phyloP scores from a whole-genome alignment of 306 rosid genomes.

The Myrica gale region DNA sequence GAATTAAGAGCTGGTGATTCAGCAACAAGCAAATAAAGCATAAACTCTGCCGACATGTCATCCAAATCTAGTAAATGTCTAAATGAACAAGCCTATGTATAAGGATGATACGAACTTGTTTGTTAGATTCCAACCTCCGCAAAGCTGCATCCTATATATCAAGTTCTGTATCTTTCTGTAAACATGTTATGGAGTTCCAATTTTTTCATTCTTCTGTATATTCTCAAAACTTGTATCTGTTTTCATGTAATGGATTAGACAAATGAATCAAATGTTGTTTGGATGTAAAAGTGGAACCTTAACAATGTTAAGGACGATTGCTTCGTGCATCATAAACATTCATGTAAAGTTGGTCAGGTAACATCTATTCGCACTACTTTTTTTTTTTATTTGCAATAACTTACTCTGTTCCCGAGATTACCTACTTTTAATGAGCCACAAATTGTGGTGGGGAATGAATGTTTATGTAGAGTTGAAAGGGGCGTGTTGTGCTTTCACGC shows the following conservation, averaged over 20 bases:
- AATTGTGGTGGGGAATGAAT: constrained; percentile 9
- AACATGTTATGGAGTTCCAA: constrained; percentile 24
- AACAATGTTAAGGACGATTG: constrained; percentile 17
- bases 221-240: constrained; percentile 36
- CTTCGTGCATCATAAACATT: neutral
- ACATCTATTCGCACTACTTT: neutral
- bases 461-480: constrained; percentile 4
- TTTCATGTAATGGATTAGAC: constrained; percentile 25
- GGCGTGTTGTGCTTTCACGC: constrained; percentile 24
- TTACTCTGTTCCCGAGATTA: neutral
- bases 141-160: constrained; percentile 29
- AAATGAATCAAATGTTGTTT: constrained; percentile 29
- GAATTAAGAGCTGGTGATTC: constrained; percentile 64
- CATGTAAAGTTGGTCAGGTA: neutral
- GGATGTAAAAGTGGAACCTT: constrained; percentile 35
- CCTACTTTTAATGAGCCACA: neutral
- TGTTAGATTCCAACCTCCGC: constrained; percentile 26
- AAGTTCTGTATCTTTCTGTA: constrained; percentile 53
- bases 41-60: constrained; percentile 33
- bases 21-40: constrained; percentile 31
- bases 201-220: constrained; percentile 69
- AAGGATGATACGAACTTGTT: constrained; percentile 35
- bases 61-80: constrained; percentile 33
- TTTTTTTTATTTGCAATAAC: neutral
- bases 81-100: constrained; percentile 26